Evolutionary conservation across 768 basidiomycete genomes (phyloP), one percentile per base, ranked within the genome.

Genomic region (Porphyrellus cyaneotinctus): DNA sequence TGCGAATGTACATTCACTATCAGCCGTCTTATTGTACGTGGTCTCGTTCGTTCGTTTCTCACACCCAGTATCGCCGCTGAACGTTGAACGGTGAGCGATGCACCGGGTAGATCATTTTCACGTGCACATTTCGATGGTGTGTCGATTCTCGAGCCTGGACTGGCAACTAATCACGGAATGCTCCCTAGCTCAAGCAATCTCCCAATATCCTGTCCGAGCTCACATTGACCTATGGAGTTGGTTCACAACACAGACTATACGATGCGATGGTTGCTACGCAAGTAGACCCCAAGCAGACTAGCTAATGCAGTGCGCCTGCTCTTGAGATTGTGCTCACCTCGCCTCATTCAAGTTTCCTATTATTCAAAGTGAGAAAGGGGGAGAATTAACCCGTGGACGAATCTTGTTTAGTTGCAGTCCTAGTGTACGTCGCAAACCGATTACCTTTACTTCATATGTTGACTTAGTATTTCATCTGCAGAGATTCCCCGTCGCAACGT

Each of bases 1-100:
- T 97, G 53, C 74, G 93, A 60, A 75, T 95, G 74, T 94, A 84
- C 61, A 72, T 98, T 14, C 97, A 99, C 66, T 99, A 99, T 66
- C 95, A 97, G 64, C 95, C 95, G 0, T 89, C 85, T 33, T 98
- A 97, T 65, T 97, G 95, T 95, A 52, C 57, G 89, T 51, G 11
- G 20, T 6, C 32, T 20, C 5, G 20, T 24, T 41, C 20, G 2
- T 14, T 32, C 8, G n/a, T n/a, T n/a, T n/a, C n/a, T n/a, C n/a
- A n/a, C n/a, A n/a, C n/a, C n/a, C n/a, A n/a, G n/a, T n/a, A 5
- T 4, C 22, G 17, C 15, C 11, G 20, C 46, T 47, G 18, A 58
- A 31, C 20, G 18, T 6, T 11, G 22, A 15, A 4, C 18, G 6
- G 56, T 5, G n/a, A n/a, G n/a, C n/a, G n/a, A n/a, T n/a, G 22